phyloP scores from a whole-genome alignment of 2,329 filamentous ascomycete genomes.

The Epicoccum sorghinum region DNA sequence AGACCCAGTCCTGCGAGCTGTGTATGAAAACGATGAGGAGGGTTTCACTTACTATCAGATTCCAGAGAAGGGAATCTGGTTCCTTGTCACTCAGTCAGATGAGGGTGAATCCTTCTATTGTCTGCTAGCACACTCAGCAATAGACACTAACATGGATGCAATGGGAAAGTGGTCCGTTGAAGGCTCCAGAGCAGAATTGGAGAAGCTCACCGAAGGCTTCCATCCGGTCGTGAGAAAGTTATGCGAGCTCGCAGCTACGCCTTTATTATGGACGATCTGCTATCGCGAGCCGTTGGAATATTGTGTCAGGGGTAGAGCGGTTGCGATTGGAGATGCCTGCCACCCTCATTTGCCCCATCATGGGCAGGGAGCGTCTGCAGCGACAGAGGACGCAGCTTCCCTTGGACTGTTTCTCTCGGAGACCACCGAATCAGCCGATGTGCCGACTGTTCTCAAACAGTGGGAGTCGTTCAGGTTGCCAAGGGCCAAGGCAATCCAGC shows the following conservation, averaged over 20 bases:
- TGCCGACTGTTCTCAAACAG: not conserved
- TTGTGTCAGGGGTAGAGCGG: slow-evolving; percentile 2
- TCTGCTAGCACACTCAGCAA: slow-evolving; percentile 3
- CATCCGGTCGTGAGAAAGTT: slow-evolving; percentile 7
- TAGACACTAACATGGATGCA: slow-evolving; percentile 1
- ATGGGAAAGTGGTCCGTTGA: slow-evolving; percentile 4
- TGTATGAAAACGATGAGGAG: slow-evolving; percentile 10
- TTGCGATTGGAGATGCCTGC: slow-evolving; percentile 9
- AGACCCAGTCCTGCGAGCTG: slow-evolving; percentile 1
- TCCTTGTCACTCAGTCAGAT: slow-evolving; percentile 6
- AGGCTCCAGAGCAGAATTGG: not conserved
- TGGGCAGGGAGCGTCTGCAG: slow-evolving; percentile 6
- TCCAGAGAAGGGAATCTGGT: slow-evolving; percentile 4
- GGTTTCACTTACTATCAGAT: slow-evolving; percentile 9
- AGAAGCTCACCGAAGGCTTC: not conserved
- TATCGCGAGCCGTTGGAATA: slow-evolving; percentile 5
- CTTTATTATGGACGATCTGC: slow-evolving; percentile 11
- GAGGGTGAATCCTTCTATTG: slow-evolving; percentile 3
- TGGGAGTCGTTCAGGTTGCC: slow-evolving; percentile 7
- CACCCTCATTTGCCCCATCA: slow-evolving; percentile 10
- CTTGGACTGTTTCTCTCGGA: not conserved
- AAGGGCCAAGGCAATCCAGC: slow-evolving; percentile 3
- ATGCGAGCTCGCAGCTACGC: slow-evolving; percentile 9
- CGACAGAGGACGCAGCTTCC: slow-evolving; percentile 9
- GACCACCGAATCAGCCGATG: not conserved